Percentiles rank a stretch among this genome's conserved stretches.
phyloP scores from a whole-genome alignment of 2,329 filamentous ascomycete genomes.

The Botryotinia convoluta region DNA sequence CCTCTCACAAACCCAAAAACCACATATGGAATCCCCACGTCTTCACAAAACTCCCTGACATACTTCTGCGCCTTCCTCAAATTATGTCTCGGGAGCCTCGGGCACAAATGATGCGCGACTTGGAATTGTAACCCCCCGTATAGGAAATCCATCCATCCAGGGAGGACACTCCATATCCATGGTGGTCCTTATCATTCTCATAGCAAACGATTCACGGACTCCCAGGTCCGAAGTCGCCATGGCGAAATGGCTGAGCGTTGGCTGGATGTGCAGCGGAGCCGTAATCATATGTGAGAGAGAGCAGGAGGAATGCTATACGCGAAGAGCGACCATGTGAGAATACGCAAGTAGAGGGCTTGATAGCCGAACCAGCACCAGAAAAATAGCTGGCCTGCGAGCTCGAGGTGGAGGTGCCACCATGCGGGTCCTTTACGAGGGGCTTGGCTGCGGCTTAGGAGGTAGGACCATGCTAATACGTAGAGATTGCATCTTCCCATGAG shows the following conservation, averaged over 20 bases:
- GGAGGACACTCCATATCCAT: slow-evolving; percentile 88
- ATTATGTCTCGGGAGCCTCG: slow-evolving; percentile 81
- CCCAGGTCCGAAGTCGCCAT: slow-evolving; percentile 90
- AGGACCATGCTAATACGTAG: slow-evolving; percentile 77
- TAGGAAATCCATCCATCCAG: slow-evolving; percentile 89
- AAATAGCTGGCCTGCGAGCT: slow-evolving; percentile 70
- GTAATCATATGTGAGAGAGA: slow-evolving; percentile 82
- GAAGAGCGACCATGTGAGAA: slow-evolving; percentile 67
- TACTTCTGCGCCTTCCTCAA: slow-evolving; percentile 55
- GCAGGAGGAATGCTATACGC: slow-evolving; percentile 72
- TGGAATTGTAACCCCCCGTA: slow-evolving; percentile 89
- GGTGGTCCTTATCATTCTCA: slow-evolving; percentile 86
- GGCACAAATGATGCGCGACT: slow-evolving; percentile 81
- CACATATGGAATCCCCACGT: not conserved
- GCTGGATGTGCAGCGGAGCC: slow-evolving; percentile 81
- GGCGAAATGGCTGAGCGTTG: slow-evolving; percentile 89
- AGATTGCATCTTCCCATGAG: slow-evolving; percentile 83
- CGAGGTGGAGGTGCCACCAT: slow-evolving; percentile 79
- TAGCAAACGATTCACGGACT: slow-evolving; percentile 78
- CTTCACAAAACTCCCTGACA: not conserved
- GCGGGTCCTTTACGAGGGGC: slow-evolving; percentile 73
- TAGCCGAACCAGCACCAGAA: slow-evolving; percentile 91
- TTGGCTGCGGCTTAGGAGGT: slow-evolving; percentile 61
- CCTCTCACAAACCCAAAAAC: slow-evolving; percentile 43
- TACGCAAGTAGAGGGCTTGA: slow-evolving; percentile 65